Conservation (phyloP, 1,284 basidiomycete species). For the Pyrrhoderma lamaoense region DNA sequence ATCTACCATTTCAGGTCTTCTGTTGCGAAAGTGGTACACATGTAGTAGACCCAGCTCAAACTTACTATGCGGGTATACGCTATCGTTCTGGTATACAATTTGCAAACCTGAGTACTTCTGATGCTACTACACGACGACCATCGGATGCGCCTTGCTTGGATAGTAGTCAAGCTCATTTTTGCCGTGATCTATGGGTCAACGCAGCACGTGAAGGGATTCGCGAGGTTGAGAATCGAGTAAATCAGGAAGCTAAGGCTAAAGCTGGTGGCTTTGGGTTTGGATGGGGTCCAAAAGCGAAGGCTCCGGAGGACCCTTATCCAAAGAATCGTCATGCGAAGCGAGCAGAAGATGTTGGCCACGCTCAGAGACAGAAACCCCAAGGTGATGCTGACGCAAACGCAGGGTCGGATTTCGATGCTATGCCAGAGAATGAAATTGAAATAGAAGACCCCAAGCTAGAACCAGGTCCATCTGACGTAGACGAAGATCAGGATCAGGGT, state of each 20-base stretch:
- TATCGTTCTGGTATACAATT: conserved; percentile 82
- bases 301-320: conserved; percentile 20
- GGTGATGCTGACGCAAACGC: conserved; percentile 68
- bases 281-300: conserved; percentile 16
- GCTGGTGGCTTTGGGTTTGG: conserved; percentile 21
- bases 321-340: conserved; percentile 9
- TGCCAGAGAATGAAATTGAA: conserved; percentile 46
- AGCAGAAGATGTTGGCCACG: conserved; percentile 21
- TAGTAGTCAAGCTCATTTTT: conserved; percentile 93
- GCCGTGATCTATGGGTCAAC: conserved; percentile 85
- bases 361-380: conserved; percentile 28
- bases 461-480: neutral
- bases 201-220: conserved; percentile 70
- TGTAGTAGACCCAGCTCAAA: conserved; percentile 87
- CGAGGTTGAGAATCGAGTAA: conserved; percentile 26
- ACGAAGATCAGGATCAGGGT: neutral
- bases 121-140: conserved; percentile 48
- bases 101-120: conserved; percentile 66
- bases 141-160: conserved; percentile 85
- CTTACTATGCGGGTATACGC: conserved; percentile 80
- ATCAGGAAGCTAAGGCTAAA: conserved; percentile 11
- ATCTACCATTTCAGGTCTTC: conserved; percentile 93
- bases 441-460: neutral
- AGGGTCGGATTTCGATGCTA: conserved; percentile 86
- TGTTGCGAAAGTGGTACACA: conserved; percentile 96